Conservation (phyloP, 371 early-diverging fungal species). For the Mortierella sp. region DNA sequence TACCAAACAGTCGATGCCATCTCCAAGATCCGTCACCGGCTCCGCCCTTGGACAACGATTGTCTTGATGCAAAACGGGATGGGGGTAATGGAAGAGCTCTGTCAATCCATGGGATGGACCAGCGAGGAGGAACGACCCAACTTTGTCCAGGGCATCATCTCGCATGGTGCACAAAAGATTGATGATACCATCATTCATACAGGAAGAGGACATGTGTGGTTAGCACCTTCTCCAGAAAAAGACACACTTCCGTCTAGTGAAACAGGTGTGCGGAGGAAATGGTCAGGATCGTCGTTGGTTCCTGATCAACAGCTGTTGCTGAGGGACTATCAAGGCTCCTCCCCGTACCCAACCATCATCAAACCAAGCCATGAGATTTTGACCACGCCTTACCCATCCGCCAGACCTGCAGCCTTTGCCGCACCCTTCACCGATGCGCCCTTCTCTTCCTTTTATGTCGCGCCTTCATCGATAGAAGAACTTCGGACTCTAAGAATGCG, state of each 20-base stretch:
- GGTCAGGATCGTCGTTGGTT: not conserved
- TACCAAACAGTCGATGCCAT: constrained; percentile 48
- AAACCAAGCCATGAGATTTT: not conserved
- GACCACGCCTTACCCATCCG: constrained; percentile 23
- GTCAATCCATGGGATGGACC: constrained; percentile 45
- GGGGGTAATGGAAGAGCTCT: constrained; percentile 49
- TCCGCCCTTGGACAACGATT: constrained; percentile 48
- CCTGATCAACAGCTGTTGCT: constrained; percentile 2
- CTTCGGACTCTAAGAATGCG: constrained; percentile 23
- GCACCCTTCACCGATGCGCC: constrained; percentile 19
- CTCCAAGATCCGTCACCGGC: constrained; percentile 45
- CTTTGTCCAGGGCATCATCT: constrained; percentile 51
- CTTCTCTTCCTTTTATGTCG: constrained; percentile 25
- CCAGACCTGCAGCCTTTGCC: constrained; percentile 9
- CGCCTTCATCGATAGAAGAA: constrained; percentile 8
- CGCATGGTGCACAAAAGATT: constrained; percentile 39
- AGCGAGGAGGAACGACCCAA: constrained; percentile 30
- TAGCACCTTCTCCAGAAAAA: constrained; percentile 23
- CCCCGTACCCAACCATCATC: constrained; percentile 10
- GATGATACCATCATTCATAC: constrained; percentile 41
- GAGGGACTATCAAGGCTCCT: not conserved
- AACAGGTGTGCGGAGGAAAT: not conserved
- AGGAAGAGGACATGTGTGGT: constrained; percentile 37
- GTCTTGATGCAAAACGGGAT: constrained; percentile 52
- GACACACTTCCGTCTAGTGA: not conserved